Conservation (phyloP, 2,329 filamentous ascomycete species). For the Apiospora aurea region DNA sequence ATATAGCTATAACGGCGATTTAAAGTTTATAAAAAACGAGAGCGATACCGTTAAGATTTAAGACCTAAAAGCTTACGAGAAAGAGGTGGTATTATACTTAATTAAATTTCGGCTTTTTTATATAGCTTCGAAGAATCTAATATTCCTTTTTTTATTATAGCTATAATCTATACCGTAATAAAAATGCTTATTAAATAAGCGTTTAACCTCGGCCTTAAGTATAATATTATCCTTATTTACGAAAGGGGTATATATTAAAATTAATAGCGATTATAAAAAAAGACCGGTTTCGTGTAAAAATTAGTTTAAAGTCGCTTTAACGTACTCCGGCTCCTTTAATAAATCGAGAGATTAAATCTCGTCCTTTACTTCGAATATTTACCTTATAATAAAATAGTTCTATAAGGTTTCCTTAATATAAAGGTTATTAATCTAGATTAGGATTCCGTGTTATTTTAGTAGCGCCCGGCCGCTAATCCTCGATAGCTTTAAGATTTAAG, state of each 20-base stretch:
- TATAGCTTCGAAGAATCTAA: slow-evolving; percentile 35
- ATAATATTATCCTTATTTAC: slow-evolving; percentile 40
- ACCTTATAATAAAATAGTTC: slow-evolving; percentile 49
- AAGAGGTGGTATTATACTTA: slow-evolving; percentile 1
- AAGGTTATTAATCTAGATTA: slow-evolving; percentile 48
- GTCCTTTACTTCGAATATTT: slow-evolving; percentile 45
- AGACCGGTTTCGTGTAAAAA: slow-evolving; percentile 46
- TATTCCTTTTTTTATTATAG: slow-evolving; percentile 31
- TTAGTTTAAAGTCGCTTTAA: slow-evolving; percentile 42
- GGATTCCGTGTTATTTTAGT: slow-evolving; percentile 48
- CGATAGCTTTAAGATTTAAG: slow-evolving; percentile 44
- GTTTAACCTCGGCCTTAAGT: slow-evolving; percentile 33
- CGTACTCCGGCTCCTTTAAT: slow-evolving; percentile 43
- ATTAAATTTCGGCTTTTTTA: slow-evolving; percentile 39
- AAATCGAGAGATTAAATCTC: slow-evolving; percentile 24
- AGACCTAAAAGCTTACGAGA: slow-evolving; percentile 33
- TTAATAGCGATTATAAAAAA: slow-evolving; percentile 49
- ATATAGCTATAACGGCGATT: slow-evolving; percentile 61
- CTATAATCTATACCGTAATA: neutral
- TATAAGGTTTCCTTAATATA: slow-evolving; percentile 55
- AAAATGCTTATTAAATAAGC: slow-evolving; percentile 36
- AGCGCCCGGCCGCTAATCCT: slow-evolving; percentile 48
- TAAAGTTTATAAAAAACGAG: slow-evolving; percentile 54
- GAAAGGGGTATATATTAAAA: slow-evolving; percentile 44
- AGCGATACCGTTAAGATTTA: slow-evolving; percentile 36